Conservation (phyloP, 768 basidiomycete genomes). For the Podaxis mareebaensis region DNA sequence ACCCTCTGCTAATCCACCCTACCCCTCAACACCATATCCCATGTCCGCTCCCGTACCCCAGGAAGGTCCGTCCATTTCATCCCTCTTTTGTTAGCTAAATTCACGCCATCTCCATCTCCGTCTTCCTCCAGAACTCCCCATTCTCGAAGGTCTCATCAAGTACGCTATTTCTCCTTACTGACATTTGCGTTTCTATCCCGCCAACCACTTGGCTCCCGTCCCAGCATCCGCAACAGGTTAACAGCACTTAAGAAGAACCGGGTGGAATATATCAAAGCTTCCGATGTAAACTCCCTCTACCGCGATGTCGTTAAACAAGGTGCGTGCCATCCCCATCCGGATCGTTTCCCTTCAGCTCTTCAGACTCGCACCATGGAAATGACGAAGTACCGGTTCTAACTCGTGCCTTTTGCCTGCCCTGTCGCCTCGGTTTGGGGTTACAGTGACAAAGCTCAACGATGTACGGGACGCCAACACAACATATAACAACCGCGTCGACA, state of each 20-base stretch:
- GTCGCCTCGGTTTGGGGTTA: constrained; percentile 1
- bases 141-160: constrained; percentile 95
- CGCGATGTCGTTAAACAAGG: constrained; percentile 93
- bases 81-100: constrained; percentile 13
- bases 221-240: constrained; percentile 90
- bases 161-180: constrained; percentile 31
- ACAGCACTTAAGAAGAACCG: constrained; percentile 94
- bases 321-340: constrained; percentile 30
- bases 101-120: constrained; percentile 18
- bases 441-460: constrained; percentile 90
- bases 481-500: constrained; percentile 90
- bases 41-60: constrained; percentile 79
- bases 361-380: background rate
- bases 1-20: background rate
- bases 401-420: constrained; percentile 10
- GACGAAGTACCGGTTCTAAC: background rate
- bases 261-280: constrained; percentile 88
- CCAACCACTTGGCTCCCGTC: constrained; percentile 21
- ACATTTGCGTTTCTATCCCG: constrained; percentile 15
- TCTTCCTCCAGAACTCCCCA: constrained; percentile 71
- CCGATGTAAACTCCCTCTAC: constrained; percentile 93
- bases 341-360: background rate
- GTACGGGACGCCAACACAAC: constrained; percentile 77
- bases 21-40: background rate
- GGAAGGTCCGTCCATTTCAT: constrained; percentile 53